Conservation (phyloP, 805 yeast species). For the Kurtzmaniella cleridarum region DNA sequence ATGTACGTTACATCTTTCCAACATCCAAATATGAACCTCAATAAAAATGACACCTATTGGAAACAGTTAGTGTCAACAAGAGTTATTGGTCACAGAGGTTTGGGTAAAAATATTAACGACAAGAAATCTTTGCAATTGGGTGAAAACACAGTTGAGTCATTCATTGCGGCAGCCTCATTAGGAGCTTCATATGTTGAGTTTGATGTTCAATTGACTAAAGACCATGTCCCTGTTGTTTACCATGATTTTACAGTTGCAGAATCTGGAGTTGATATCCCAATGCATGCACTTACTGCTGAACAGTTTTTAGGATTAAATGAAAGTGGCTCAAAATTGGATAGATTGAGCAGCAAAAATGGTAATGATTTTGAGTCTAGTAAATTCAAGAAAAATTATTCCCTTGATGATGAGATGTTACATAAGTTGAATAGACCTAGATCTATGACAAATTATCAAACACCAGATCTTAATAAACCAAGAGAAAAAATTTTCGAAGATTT, state of each 20-base stretch:
- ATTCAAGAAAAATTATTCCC: slow-evolving; percentile 17
- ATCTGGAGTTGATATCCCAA: slow-evolving; percentile 92
- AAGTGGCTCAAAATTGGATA: slow-evolving; percentile 1
- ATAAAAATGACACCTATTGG: slow-evolving; percentile 80
- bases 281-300: slow-evolving; percentile 86
- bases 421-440: slow-evolving; percentile 33
- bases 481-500: slow-evolving; percentile 3
- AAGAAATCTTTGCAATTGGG: slow-evolving; percentile 84
- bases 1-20: slow-evolving; percentile 65
- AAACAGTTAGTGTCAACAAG: slow-evolving; percentile 81
- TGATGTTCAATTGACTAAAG: slow-evolving; percentile 93
- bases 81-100: slow-evolving; percentile 93
- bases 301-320: slow-evolving; percentile 66
- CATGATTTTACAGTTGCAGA: slow-evolving; percentile 95
- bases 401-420: slow-evolving; percentile 32
- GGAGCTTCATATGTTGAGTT: slow-evolving; percentile 97
- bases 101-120: slow-evolving; percentile 77
- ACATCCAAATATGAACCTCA: slow-evolving; percentile 63
- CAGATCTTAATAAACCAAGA: slow-evolving; percentile 1
- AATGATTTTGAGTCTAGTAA: too few species aligned
- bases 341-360: not conserved
- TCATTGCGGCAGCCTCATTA: slow-evolving; percentile 90
- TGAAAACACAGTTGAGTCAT: slow-evolving; percentile 91
- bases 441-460: slow-evolving; percentile 29
- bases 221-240: slow-evolving; percentile 84